Evolutionary conservation across 2,329 filamentous ascomycete genomes (phyloP), one percentile per base, ranked within the genome.

Genomic region (Fusarium chlamydosporum): DNA sequence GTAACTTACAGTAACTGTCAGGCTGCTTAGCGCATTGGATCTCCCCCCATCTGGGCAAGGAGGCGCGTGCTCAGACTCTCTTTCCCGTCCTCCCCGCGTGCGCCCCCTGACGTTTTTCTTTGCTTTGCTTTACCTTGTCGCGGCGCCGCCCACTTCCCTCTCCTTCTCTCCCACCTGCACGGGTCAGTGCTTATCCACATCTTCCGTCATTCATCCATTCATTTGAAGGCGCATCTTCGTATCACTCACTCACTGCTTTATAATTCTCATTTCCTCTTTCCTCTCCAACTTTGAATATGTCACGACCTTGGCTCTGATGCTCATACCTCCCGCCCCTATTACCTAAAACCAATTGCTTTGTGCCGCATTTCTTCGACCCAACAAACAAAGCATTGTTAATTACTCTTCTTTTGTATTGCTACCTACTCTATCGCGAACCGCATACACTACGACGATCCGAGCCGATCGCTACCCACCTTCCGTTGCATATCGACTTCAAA

Each of bases 141-240:
- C 60, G 45, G 46, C 41, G 42, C 53, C 66, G 46, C 66, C 66
- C 67, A 70, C 66, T 53, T 68, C 40, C 67, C 61, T 57, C 38
- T 53, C 45, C 23, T 47, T 58, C 23, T 13, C 38, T 7, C 16
- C 23, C 50, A 38, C 26, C 46, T 53, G 35, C 26, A 26, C 33
- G 41, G 50, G 40, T 38, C 50, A 33, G 20, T 42, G 51, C 29
- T n/a, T 52, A 45, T 51, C 65, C 65, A 68, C 65, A 40, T 40
- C 56, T 41, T 43, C 62, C 56, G 66, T 69, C 61, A 69, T 66
- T 65, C 53, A 16, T 35, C 16, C 33, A 27, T n/a, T 45, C 12
- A 57, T 57, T 43, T 26, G 42, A 35, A 48, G 45, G 34, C 42
- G 61, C 29, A 57, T 56, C 43, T 12, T 37, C 58, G 33, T 38